Base-by-base conservation (phyloP, 768 basidiomycete species). In the Tephrocybe rancida region DNA sequence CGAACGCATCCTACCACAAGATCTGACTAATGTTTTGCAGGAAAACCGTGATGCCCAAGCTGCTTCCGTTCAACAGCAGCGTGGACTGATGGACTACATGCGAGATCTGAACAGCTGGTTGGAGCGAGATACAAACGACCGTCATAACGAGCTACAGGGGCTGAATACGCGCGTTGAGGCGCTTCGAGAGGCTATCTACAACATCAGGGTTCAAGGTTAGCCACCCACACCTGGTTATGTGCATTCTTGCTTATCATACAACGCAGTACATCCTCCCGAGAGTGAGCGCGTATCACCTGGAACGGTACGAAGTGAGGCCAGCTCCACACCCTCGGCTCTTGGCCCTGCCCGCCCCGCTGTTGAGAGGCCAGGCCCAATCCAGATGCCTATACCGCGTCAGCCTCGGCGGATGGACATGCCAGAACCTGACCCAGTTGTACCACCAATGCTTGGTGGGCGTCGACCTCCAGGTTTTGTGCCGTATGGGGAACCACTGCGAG, bases 81-180 rank as follows among this genome's bases (percentile, higher is more conserved):
- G 88, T 34, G 88, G 89, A 64, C 71, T 91, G 46, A 90, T 90
- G 82, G 74, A 87, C 48, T 92, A 94, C 59, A 86, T 94, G 82
- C 64, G 80, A 44, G 81, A 77, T 1, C 71, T 93, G 27, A 94
- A 93, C 57, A 79, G 82, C 29, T 94, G 92, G 92, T 72, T 94
- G 14, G 85, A 79, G 51, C 80, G 85, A 29, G 92, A 94, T 65
- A 89, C 91, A 0, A 77, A 79, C 42, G 89, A 92, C 67, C 85
- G 92, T 21, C 90, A 90, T 56, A 75, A 80, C 3, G 91, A 92
- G 64, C 70, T 93, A 34, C 78, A 78, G 16, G 82, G 81, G 8
- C 82, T 94, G 7, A 73, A 82, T 38, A 83, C 82, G 16, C 80
- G 88, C 10, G 73, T 93, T 5, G 75, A 78, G 27, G 74, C 80